Evolutionary conservation across 2,329 filamentous ascomycete genomes (phyloP).

Genomic region (Orbilia ellipsospora): DNA sequence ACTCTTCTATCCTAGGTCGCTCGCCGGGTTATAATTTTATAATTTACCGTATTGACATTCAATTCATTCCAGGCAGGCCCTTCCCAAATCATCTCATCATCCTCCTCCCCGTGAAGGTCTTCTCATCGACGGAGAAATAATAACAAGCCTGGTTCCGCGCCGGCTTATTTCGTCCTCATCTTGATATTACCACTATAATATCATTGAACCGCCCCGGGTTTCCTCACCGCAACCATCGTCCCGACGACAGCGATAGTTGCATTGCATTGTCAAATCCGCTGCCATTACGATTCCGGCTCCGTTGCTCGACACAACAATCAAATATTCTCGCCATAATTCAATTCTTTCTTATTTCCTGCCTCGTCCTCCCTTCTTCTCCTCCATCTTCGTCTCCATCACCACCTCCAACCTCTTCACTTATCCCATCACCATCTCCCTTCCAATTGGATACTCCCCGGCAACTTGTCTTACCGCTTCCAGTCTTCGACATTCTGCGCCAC

Average conservation of each 20-base stretch:
- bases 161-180: too few species aligned
- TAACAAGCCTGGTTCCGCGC: too few species aligned
- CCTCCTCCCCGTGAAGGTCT: too few species aligned
- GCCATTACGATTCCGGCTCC: slow-evolving; percentile 27
- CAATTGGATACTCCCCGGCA: slow-evolving; percentile 32
- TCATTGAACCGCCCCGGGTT: neutral
- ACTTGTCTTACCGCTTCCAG: slow-evolving; percentile 9
- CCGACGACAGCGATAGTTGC: neutral
- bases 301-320: slow-evolving; percentile 50
- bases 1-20: neutral
- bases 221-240: slow-evolving; percentile 2
- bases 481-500: slow-evolving; percentile 19
- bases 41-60: too few species aligned
- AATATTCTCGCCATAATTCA: slow-evolving; percentile 23
- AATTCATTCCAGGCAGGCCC: too few species aligned
- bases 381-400: slow-evolving; percentile 20
- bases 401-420: slow-evolving; percentile 14
- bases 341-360: slow-evolving; percentile 2
- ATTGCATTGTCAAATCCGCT: neutral
- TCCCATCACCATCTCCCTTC: neutral
- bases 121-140: too few species aligned
- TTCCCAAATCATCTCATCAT: too few species aligned
- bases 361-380: slow-evolving; percentile 14
- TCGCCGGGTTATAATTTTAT: too few species aligned
- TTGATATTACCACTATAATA: too few species aligned